Base-by-base conservation (phyloP, 2,329 filamentous ascomycete species). In the Fusarium sp. region DNA sequence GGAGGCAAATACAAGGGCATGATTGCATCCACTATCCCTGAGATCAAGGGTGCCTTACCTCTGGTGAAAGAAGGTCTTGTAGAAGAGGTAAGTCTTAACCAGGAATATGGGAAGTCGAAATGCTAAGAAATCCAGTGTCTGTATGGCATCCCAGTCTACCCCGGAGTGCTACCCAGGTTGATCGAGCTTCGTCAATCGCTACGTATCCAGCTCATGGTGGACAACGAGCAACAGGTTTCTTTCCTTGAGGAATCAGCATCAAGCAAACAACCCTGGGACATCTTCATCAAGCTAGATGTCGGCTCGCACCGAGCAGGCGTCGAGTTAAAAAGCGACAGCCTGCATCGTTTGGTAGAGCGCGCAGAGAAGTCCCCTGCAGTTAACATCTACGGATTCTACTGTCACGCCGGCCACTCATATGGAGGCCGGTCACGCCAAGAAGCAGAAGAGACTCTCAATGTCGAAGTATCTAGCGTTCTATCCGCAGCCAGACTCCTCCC, bases 71-170 rank as follows among this genome's bases (percentile, higher is more conserved):
- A 82, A 41, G 81, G 80, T 0, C 65, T 80, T 6, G 65, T 83
- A 2, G 77, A 82, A 15, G 80, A 82, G 71, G 80, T 81, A 58
- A 41, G 57, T 59, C 13, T 33, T 6, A 4, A 4, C 31, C 2
- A 3, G 20, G 3, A 4, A 37, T n/a, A 4, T 13, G 10, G 18
- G 5, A 49, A 11, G 18, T 4, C 20, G 6, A 26, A 36, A 13
- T 46, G 8, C 46, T 64, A 20, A 65, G 4, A 18, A 2, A 2
- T 6, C 3, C 51, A 78, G 77, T 71, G 76, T 56, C 72, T 82
- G 8, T 83, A 82, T 40, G 79, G 80, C 15, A 68, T 83, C 7
- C 81, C 81, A n/a, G 65, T 82, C 45, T 78, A 77, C 40, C 75
- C 78, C 4, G 73, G 78, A 7, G 73, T 75, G 10, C 65, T 81